Evolutionary conservation across 2,329 filamentous ascomycete species (phyloP).

Genomic region (Penicillium crustosum): DNA sequence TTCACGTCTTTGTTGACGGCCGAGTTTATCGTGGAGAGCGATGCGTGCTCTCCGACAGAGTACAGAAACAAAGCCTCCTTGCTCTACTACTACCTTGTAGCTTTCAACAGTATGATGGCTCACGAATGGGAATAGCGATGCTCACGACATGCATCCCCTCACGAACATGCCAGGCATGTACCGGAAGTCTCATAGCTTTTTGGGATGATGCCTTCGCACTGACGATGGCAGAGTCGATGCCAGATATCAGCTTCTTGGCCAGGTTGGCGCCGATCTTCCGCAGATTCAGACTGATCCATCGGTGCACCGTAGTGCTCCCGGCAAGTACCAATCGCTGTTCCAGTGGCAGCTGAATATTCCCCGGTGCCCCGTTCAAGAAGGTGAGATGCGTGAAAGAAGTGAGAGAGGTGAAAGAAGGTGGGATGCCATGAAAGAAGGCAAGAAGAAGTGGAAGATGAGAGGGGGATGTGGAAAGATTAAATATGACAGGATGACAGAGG

Average conservation of each 20-base stretch:
- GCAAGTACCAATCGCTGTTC: not conserved
- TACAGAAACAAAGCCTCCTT: no score
- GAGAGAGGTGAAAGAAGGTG: not conserved
- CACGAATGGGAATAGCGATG: no score
- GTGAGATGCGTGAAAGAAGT: not conserved
- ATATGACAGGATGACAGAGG: no score
- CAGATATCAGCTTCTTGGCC: not conserved
- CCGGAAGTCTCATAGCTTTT: not conserved
- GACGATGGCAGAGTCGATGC: not conserved
- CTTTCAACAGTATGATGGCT: no score
- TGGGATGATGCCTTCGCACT: not conserved
- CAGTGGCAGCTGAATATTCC: not conserved
- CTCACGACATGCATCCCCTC: not conserved
- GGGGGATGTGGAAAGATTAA: not conserved
- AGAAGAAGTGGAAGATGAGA: not conserved
- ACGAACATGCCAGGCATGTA: not conserved
- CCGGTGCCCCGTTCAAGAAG: not conserved
- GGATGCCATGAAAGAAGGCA: not conserved
- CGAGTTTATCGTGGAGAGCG: not conserved
- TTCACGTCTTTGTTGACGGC: not conserved
- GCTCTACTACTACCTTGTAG: no score
- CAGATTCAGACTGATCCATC: not conserved
- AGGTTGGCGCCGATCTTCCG: not conserved
- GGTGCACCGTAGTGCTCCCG: not conserved
- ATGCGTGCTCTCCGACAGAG: not conserved